These are phyloP conservation scores for Claviceps sp. DNA, from an alignment of 2,329 filamentous ascomycete species.

Conservation along the genomic window DNA sequence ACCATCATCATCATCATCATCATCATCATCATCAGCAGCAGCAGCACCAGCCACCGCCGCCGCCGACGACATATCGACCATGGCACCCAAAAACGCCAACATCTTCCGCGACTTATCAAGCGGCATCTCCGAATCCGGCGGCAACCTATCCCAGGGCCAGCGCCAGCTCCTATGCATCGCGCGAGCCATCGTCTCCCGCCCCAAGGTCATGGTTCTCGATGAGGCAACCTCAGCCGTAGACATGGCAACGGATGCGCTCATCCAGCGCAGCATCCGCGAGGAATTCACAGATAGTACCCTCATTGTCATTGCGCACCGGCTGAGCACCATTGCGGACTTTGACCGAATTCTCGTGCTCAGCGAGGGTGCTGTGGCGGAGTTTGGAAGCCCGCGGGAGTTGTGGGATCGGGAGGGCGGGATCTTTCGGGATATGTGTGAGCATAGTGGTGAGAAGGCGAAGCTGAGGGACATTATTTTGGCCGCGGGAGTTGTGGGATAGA, in stretches of 20 bases:
- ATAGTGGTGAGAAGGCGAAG: slow-evolving; percentile 45
- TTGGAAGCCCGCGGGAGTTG: slow-evolving; percentile 48
- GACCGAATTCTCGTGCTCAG: slow-evolving; percentile 60
- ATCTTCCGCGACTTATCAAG: slow-evolving; percentile 50
- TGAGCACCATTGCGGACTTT: slow-evolving; percentile 67
- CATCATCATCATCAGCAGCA: too few species aligned
- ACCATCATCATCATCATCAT: slow-evolving; percentile 12
- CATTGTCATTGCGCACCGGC: slow-evolving; percentile 61
- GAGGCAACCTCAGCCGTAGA: slow-evolving; percentile 70
- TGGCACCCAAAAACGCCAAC: slow-evolving; percentile 42
- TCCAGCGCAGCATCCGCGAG: slow-evolving; percentile 59
- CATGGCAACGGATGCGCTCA: slow-evolving; percentile 61
- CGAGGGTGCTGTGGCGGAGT: slow-evolving; percentile 55
- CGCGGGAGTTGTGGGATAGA: slow-evolving; percentile 45
- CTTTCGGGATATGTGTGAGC: slow-evolving; percentile 50
- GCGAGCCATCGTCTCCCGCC: slow-evolving; percentile 55
- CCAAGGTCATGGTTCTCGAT: slow-evolving; percentile 68
- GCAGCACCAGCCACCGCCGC: too few species aligned
- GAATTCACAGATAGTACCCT: slow-evolving; percentile 57
- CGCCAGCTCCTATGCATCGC: slow-evolving; percentile 64
- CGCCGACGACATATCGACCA: slow-evolving; percentile 16
- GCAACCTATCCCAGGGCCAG: slow-evolving; percentile 65
- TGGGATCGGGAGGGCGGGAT: slow-evolving; percentile 39
- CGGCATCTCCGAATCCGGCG: slow-evolving; percentile 55
- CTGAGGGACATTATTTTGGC: slow-evolving; percentile 34